Conservation (phyloP, 306 rosid species). For the Ormosia emarginata region DNA sequence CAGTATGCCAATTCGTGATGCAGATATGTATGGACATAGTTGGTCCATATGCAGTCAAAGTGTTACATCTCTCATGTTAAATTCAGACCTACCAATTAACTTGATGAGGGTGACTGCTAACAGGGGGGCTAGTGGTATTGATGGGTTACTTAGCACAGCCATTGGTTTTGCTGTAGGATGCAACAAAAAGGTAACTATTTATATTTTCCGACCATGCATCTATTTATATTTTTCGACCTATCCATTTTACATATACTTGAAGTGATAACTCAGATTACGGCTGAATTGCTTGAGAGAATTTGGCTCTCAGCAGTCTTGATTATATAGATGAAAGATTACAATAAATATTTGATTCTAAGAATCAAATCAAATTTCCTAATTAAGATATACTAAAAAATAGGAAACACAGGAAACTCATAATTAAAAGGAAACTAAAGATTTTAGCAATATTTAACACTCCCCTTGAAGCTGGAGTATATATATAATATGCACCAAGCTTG, state of each 20-base stretch:
- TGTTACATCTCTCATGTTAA: constrained; percentile 37
- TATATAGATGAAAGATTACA: background rate
- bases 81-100: constrained; percentile 54
- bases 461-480: too few relatives aligned
- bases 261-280: background rate
- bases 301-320: background rate
- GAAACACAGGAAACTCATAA: too few relatives aligned
- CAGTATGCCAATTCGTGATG: constrained; percentile 95
- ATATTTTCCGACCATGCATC: background rate
- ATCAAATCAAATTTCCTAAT: too few relatives aligned
- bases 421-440: too few relatives aligned
- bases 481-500: too few relatives aligned
- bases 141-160: constrained; percentile 92
- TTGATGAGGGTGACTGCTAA: constrained; percentile 74
- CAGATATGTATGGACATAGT: constrained; percentile 73
- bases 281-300: background rate
- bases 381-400: too few relatives aligned
- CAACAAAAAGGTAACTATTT: constrained; percentile 60
- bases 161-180: constrained; percentile 90
- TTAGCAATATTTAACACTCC: too few relatives aligned
- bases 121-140: constrained; percentile 98
- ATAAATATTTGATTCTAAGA: too few relatives aligned
- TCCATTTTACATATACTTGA: background rate
- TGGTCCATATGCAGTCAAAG: constrained; percentile 48
- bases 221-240: background rate